Evolutionary conservation across 2,329 filamentous ascomycete genomes (phyloP).

Genomic region (Didymella sp.): DNA sequence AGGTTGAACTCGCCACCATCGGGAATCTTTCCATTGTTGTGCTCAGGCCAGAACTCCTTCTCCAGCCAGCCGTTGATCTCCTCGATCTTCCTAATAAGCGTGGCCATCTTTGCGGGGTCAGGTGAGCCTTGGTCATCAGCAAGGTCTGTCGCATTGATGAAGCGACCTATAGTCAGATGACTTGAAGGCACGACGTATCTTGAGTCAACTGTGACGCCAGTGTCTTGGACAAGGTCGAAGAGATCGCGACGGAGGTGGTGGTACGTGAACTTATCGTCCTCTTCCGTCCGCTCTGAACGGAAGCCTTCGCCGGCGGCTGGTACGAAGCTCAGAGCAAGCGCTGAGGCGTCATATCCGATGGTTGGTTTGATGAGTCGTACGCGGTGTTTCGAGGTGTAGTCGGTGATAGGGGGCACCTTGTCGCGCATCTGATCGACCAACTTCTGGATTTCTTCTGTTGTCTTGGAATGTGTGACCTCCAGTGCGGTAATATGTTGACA

Average conservation of each 20-base stretch:
- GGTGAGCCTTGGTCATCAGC: slow-evolving; percentile 50
- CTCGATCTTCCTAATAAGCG: slow-evolving; percentile 75
- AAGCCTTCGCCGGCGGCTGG: slow-evolving; percentile 72
- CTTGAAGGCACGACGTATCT: slow-evolving; percentile 89
- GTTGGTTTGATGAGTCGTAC: slow-evolving; percentile 81
- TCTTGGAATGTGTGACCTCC: slow-evolving; percentile 83
- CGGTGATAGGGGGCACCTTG: slow-evolving; percentile 65
- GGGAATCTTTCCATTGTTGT: slow-evolving; percentile 50
- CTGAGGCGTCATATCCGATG: slow-evolving; percentile 83
- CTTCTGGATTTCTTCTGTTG: slow-evolving; percentile 69
- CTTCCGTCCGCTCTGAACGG: slow-evolving; percentile 41
- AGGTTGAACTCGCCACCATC: slow-evolving; percentile 78
- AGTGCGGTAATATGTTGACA: slow-evolving; percentile 85
- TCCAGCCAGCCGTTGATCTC: slow-evolving; percentile 78
- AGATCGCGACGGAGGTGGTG: slow-evolving; percentile 87
- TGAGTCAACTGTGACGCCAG: slow-evolving; percentile 74
- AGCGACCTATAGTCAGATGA: slow-evolving; percentile 86
- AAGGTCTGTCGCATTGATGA: slow-evolving; percentile 71
- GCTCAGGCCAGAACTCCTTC: slow-evolving; percentile 70
- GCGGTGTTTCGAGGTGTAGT: slow-evolving; percentile 71
- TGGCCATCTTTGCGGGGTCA: slow-evolving; percentile 63
- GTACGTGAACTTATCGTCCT: slow-evolving; percentile 78
- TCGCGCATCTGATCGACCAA: slow-evolving; percentile 66
- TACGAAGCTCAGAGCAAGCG: slow-evolving; percentile 85
- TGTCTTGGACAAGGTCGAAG: slow-evolving; percentile 65